These are phyloP conservation scores for Wickerhamiella azyma DNA, from an alignment of 805 yeast genomes.

Conservation along the genomic window DNA sequence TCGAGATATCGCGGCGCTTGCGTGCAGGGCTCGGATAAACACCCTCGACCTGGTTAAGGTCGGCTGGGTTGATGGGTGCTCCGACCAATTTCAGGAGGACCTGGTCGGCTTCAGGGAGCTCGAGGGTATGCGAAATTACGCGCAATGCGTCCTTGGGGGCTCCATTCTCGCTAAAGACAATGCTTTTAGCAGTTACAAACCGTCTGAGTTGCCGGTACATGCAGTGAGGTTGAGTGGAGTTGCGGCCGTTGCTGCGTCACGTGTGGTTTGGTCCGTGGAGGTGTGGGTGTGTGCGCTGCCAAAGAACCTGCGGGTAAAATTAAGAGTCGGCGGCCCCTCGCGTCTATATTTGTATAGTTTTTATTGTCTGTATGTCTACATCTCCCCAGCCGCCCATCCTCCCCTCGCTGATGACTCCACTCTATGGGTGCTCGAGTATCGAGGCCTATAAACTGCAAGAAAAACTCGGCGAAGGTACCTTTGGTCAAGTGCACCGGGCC, in stretches of 20 bases:
- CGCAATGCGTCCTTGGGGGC: conserved; percentile 29
- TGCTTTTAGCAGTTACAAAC: conserved; percentile 28
- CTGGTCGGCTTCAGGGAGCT: conserved; percentile 25
- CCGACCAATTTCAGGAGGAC: conserved; percentile 60
- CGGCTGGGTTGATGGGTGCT: conserved; percentile 83
- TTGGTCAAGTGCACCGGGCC: conserved; percentile 82
- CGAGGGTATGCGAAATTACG: conserved; percentile 27
- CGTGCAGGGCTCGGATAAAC: conserved; percentile 71
- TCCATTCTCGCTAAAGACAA: conserved; percentile 56
- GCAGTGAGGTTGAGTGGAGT: neutral
- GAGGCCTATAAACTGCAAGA: conserved; percentile 25
- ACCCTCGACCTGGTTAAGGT: conserved; percentile 73
- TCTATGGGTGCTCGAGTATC: conserved; percentile 26
- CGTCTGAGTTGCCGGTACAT: conserved; percentile 10
- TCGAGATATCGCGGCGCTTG: conserved; percentile 34
- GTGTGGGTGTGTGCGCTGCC: no score
- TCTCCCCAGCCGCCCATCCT: no score
- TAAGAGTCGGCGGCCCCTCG: no score
- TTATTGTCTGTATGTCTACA: no score
- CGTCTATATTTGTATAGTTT: no score
- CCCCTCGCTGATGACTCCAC: neutral
- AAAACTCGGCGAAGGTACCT: conserved; percentile 68
- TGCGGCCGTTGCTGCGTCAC: no score
- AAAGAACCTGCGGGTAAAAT: no score
- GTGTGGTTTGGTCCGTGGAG: no score